These are phyloP conservation scores for Kodamaea derodonti DNA, from an alignment of 1,139 yeast species.

Conservation along the genomic window DNA sequence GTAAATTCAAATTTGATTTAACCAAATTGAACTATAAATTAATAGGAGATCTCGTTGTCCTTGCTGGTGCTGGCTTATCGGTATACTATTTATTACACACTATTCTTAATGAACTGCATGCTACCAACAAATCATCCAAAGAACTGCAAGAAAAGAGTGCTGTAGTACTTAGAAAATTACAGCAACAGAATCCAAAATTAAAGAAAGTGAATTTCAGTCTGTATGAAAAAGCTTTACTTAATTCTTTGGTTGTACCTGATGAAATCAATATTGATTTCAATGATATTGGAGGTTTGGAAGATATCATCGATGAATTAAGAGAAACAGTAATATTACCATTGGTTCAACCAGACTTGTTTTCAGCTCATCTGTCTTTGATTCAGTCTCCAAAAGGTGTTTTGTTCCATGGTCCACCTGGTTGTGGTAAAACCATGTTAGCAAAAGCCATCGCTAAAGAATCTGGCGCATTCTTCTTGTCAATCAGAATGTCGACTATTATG, in stretches of 20 bases:
- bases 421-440: constrained; percentile 97
- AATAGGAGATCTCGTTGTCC: constrained; percentile 63
- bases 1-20: constrained; percentile 32
- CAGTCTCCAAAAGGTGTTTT: constrained; percentile 95
- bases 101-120: constrained; percentile 48
- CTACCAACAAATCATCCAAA: constrained; percentile 44
- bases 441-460: constrained; percentile 92
- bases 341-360: constrained; percentile 65
- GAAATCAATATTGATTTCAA: constrained; percentile 72
- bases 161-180: constrained; percentile 57
- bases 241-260: constrained; percentile 78
- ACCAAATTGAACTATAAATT: constrained; percentile 48
- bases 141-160: constrained; percentile 68
- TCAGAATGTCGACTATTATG: constrained; percentile 91
- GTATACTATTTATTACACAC: constrained; percentile 67
- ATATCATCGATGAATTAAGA: constrained; percentile 74
- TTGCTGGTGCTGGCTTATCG: constrained; percentile 81
- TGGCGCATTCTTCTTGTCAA: constrained; percentile 87
- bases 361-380: constrained; percentile 58
- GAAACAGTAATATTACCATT: constrained; percentile 89
- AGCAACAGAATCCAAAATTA: constrained; percentile 56
- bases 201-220: constrained; percentile 56
- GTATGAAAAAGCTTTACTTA: constrained; percentile 73
- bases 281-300: constrained; percentile 87
- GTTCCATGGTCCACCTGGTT: constrained; percentile 95